Conservation (phyloP, 495 filamentous ascomycete genomes). For the Podospora pseudocomata region DNA sequence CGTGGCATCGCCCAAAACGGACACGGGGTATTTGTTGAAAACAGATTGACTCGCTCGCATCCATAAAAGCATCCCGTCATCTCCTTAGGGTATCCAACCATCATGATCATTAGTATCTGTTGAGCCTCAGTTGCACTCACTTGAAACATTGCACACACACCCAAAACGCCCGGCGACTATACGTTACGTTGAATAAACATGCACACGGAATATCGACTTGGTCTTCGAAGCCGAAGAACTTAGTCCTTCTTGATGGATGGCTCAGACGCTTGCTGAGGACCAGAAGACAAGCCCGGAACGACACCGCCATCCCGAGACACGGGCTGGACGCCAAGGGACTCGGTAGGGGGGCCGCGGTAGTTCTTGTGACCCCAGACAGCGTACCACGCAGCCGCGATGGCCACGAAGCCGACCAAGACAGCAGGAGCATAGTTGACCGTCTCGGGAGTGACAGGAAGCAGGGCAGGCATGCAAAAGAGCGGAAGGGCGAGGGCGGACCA, state of each 20-base stretch:
- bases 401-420: constrained; percentile 57
- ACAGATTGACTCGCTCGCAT: constrained; percentile 3
- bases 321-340: constrained; percentile 16
- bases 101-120: not conserved
- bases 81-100: not conserved
- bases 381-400: constrained; percentile 45
- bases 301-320: not conserved
- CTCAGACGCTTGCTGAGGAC: not conserved
- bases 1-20: not conserved
- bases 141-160: not conserved
- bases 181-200: constrained; percentile 13
- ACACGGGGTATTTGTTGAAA: constrained; percentile 10
- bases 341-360: constrained; percentile 62
- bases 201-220: not conserved
- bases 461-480: constrained; percentile 62
- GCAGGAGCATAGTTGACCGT: constrained; percentile 65
- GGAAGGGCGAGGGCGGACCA: constrained; percentile 63
- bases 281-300: not conserved
- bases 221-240: constrained; percentile 8
- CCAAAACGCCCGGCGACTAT: constrained; percentile 2
- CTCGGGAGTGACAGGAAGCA: constrained; percentile 55
- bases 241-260: constrained; percentile 11
- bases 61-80: not conserved
- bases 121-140: not conserved
- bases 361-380: constrained; percentile 59